These are phyloP conservation scores for Penicillium hordei DNA, from an alignment of 2,329 filamentous ascomycete species.

Conservation along the genomic window DNA sequence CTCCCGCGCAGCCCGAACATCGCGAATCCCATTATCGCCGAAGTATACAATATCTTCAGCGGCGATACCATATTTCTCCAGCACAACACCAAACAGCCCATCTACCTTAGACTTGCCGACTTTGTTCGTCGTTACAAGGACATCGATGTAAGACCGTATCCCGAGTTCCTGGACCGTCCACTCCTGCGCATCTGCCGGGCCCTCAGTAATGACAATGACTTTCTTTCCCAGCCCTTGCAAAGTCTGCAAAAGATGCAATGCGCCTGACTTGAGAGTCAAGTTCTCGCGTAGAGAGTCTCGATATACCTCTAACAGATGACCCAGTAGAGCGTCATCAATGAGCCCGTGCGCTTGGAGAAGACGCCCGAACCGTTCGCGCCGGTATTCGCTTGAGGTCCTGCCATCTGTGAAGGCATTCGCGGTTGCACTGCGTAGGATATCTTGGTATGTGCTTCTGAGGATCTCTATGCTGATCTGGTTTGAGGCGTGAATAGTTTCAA, in stretches of 20 bases:
- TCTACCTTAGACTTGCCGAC: constrained; percentile 34
- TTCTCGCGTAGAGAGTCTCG: constrained; percentile 11
- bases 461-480: constrained; percentile 8
- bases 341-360: constrained; percentile 31
- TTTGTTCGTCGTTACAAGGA: constrained; percentile 23
- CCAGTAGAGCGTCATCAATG: not conserved
- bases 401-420: constrained; percentile 47
- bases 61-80: constrained; percentile 18
- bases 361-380: constrained; percentile 41
- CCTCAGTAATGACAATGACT: constrained; percentile 50
- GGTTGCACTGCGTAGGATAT: constrained; percentile 34
- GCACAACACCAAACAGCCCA: constrained; percentile 30
- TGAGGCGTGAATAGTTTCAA: constrained; percentile 31
- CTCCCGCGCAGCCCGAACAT: constrained; percentile 27
- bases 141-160: too few species aligned
- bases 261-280: constrained; percentile 41
- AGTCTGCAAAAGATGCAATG: constrained; percentile 34
- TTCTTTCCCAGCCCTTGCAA: constrained; percentile 41
- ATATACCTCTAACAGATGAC: constrained; percentile 17
- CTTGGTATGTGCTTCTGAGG: constrained; percentile 23
- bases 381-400: constrained; percentile 47
- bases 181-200: constrained; percentile 50
- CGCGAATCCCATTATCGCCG: constrained; percentile 30
- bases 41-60: constrained; percentile 28
- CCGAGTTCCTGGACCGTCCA: constrained; percentile 35